Evolutionary conservation across 352 stramenopile genomes (phyloP), one percentile per base, ranked within the genome.

Genomic region (Nothophytophthora sp.): DNA sequence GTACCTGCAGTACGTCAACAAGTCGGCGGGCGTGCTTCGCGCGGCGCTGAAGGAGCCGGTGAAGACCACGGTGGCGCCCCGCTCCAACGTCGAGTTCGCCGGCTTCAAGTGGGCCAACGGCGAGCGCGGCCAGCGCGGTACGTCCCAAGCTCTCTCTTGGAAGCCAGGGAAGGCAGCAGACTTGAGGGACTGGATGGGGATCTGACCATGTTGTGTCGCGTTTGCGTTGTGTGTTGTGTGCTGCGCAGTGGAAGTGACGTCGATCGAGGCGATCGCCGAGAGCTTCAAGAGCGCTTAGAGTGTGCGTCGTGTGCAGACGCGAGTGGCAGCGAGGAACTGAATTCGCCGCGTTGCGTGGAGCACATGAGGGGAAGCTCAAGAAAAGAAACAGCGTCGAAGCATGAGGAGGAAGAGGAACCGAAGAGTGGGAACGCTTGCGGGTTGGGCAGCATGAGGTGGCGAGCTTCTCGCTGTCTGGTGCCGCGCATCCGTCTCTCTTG

Each of bases 1-100:
- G 48, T 95, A 95, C 75, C 73, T 95, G 57, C 81, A 92, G 75
- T 95, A 95, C 73, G 73, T 87, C 43, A 95, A 95, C 79, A 79
- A 91, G 73, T 90, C 77, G 59, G 84, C 84, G 27, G 50, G 42
- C 50, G 72, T 92, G 44, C 65, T 95, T 36, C 84, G 84, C 20
- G 73, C 82, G 52, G 60, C 78, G 39, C 67, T 92, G 37, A 95
- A 95, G 79, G 84, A 95, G 60, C 84, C 84, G n/a, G 60, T 92
- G 45, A 95, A 95, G 76, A 92, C 73, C 78, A 92, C 84, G 50
- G 54, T 92, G 42, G 35, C 76, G 29, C 50, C 75, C 33, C 81
- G 84, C 44, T 86, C 75, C 45, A 75, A 89, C 47, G 77, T 95
- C 59, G 68, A 90, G 62, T 92, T 92, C 53, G 84, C 81, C 33